Evolutionary conservation across 2,329 filamentous ascomycete species (phyloP), one percentile per base, ranked within the genome.

Genomic region (Achaetomium macrosporum): DNA sequence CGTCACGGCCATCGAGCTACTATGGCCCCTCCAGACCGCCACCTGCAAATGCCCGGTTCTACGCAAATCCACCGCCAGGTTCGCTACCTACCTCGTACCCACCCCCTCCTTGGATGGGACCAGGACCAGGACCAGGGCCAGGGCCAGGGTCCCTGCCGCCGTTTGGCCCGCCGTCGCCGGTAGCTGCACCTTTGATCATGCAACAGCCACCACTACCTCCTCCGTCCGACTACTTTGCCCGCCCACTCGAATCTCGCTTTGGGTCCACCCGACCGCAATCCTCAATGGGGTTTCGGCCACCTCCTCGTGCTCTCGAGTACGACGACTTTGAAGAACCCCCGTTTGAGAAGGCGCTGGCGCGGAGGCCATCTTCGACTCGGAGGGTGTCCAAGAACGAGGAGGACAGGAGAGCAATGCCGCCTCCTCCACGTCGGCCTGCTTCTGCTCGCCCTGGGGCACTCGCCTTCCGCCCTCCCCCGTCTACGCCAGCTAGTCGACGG

Each of bases 361-460:
- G 76, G 25, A 73, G 74, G 19, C 58, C 71, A n/a, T 78, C 77
- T 1, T 54, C 62, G 68, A 33, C 66, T 66, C 12, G 72, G 66
- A 61, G 68, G 63, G 41, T 35, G 58, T 62, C 57, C 50, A 74
- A 71, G 50, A 63, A 68, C 8, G 70, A 74, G 0, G 73, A 77
- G 1, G 75, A 77, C 47, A 69, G 73, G 31, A 66, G 61, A 46
- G 67, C 69, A 30, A 78, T 79, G 76, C 77, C 78, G 11, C 76
- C 76, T 11, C 76, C 76, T 0, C 57, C 55, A 4, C 65, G 66
- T 64, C 42, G 68, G 63, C 33, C 66, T 63, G 31, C 70, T 61
- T 43, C 64, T 53, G 53, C 61, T 61, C 49, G 65, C 57, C 55
- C 62, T 40, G 41, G 49, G 2, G 35, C 51, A 41, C 20, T 66